Evolutionary conservation across 495 filamentous ascomycete genomes (phyloP).

Genomic region (Schizothecium vesticola): DNA sequence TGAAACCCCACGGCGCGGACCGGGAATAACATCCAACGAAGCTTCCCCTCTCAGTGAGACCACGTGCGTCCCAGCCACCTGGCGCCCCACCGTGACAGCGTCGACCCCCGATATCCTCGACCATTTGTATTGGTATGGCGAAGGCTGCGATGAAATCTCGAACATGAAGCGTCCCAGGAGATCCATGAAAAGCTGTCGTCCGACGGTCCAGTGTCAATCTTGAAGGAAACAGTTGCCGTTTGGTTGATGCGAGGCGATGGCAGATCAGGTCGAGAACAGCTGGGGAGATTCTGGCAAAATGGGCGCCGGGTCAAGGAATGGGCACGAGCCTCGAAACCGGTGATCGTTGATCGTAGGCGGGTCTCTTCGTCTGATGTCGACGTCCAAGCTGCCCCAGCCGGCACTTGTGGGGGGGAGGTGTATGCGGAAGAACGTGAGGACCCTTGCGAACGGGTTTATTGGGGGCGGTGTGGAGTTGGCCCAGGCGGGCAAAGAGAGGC

Average conservation of each 20-base stretch:
- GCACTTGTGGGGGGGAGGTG: conserved; percentile 6
- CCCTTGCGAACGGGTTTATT: background rate
- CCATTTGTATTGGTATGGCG: background rate
- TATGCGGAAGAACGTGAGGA: background rate
- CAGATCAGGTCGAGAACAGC: too few relatives aligned
- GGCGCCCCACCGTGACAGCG: background rate
- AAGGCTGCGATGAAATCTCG: background rate
- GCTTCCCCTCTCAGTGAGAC: background rate
- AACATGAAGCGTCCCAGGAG: background rate
- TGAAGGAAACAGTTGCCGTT: background rate
- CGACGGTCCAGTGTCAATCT: background rate
- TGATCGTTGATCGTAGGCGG: background rate
- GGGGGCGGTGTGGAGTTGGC: conserved; percentile 5
- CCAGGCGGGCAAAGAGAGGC: background rate
- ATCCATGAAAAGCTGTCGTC: background rate
- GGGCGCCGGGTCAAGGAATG: conserved; percentile 2
- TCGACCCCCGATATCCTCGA: background rate
- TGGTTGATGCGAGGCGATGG: background rate
- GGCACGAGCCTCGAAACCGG: conserved; percentile 7
- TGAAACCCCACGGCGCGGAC: background rate
- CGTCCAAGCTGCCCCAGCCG: background rate
- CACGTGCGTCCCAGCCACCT: background rate
- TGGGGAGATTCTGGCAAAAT: conserved; percentile 7
- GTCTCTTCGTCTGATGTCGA: conserved; percentile 2
- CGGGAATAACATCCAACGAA: background rate